Conservation (phyloP, 2,329 filamentous ascomycete species). For the Ophiostoma piceae region DNA sequence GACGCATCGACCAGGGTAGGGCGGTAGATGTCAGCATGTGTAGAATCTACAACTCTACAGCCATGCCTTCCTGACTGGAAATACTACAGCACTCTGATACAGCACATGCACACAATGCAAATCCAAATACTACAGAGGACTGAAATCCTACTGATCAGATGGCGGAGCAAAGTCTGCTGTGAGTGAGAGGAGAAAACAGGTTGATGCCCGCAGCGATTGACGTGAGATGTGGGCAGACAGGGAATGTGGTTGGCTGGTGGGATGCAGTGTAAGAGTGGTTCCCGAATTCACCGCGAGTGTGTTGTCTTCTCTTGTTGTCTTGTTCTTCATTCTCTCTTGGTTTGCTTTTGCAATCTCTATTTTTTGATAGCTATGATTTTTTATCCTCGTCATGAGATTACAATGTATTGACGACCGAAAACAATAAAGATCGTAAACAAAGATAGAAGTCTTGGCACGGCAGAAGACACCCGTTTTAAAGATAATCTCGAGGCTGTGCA, state of each 20-base stretch:
- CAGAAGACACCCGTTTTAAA: not conserved
- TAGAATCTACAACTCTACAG: not conserved
- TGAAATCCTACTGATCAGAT: not conserved
- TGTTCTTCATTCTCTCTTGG: not conserved
- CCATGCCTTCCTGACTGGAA: not conserved
- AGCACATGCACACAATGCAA: not conserved
- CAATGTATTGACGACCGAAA: too few species aligned
- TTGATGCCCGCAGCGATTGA: not conserved
- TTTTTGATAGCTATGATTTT: too few species aligned
- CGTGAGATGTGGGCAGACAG: not conserved
- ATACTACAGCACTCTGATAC: not conserved
- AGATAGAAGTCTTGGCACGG: not conserved
- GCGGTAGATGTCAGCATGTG: slow-evolving; percentile 9
- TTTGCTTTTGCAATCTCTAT: not conserved
- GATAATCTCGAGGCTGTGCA: not conserved
- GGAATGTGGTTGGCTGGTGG: not conserved
- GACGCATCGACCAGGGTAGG: not conserved
- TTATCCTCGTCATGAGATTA: too few species aligned
- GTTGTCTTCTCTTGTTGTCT: not conserved
- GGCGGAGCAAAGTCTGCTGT: not conserved
- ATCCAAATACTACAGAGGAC: not conserved
- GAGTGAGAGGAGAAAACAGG: slow-evolving; percentile 3
- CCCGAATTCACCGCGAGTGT: not conserved
- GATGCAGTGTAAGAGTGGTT: not conserved
- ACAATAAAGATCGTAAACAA: not conserved